Evolutionary conservation across 2,329 filamentous ascomycete species (phyloP).

Genomic region (Intubia oerlemansii): DNA sequence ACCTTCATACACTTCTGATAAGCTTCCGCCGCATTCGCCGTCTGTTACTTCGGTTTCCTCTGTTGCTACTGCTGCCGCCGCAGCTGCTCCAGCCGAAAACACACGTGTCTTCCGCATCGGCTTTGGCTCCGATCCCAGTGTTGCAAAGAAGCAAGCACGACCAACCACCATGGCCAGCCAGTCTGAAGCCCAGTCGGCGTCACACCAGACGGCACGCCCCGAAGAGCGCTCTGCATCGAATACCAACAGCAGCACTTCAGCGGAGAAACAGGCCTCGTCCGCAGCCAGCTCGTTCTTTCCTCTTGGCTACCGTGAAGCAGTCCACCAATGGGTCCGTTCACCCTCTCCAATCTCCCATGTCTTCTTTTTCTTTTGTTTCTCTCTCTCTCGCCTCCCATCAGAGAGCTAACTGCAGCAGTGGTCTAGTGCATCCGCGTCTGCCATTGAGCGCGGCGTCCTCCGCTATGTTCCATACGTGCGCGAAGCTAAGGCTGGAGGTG

Average conservation of each 20-base stretch:
- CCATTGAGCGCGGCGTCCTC: constrained; percentile 75
- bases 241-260: no score
- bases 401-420: constrained; percentile 38
- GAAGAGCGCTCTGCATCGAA: no score
- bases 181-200: not conserved
- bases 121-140: constrained; percentile 4
- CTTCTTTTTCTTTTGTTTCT: constrained; percentile 2
- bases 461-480: constrained; percentile 67
- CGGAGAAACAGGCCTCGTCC: not conserved
- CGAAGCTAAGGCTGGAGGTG: constrained; percentile 34
- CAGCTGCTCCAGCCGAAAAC: not conserved
- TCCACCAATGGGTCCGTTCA: constrained; percentile 73
- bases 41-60: not conserved
- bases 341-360: no score
- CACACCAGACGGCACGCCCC: no score
- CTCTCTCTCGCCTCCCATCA: no score
- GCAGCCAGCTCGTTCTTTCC: constrained; percentile 42
- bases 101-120: constrained; percentile 5
- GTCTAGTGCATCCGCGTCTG: constrained; percentile 60
- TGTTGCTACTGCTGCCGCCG: constrained; percentile 1
- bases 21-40: not conserved
- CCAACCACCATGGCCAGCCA: constrained; percentile 2
- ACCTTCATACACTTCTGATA: not conserved
- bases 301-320: constrained; percentile 76
- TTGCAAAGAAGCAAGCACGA: constrained; percentile 3